Percentiles rank a stretch among this genome's conserved stretches.
Evolutionary conservation across 225 moss, liverwort and hornwort species (phyloP).

Genomic region (Asterella californica): DNA sequence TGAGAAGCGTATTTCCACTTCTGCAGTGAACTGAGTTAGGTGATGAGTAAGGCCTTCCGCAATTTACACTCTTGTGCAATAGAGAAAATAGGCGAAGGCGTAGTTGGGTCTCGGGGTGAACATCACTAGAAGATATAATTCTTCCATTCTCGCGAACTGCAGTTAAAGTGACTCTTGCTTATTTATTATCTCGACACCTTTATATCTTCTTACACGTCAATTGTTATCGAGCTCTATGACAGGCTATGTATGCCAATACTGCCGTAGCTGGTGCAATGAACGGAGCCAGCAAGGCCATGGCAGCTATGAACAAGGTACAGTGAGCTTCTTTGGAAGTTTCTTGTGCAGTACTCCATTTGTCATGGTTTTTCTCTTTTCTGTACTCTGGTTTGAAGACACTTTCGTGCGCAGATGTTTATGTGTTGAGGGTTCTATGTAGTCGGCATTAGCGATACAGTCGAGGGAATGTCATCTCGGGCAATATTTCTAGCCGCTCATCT

Average conservation of each 20-base stretch:
- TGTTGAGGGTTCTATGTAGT: background rate
- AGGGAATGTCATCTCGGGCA: background rate
- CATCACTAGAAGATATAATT: background rate
- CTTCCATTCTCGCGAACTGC: too few species aligned
- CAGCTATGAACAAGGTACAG: slow-evolving; percentile 93
- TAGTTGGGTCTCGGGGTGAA: background rate
- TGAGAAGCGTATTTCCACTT: background rate
- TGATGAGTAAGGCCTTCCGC: background rate
- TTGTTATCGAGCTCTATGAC: background rate
- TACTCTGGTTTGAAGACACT: too few species aligned
- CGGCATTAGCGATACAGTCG: background rate
- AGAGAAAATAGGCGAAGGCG: background rate
- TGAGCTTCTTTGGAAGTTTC: background rate
- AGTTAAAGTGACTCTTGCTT: background rate
- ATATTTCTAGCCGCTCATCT: too few species aligned
- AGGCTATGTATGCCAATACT: slow-evolving; percentile 99
- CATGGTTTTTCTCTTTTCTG: background rate
- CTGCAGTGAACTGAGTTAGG: background rate
- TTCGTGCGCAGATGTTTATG: too few species aligned
- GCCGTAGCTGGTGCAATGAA: slow-evolving; percentile 98
- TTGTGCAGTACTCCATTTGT: background rate
- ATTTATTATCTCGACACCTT: background rate
- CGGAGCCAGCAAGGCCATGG: slow-evolving; percentile 89
- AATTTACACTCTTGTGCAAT: background rate
- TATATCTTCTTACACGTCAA: background rate